Percentiles rank a stretch among this genome's conserved stretches.
Evolutionary conservation across 306 rosid genomes (phyloP).

Genomic region (Lathyrus aphaca): DNA sequence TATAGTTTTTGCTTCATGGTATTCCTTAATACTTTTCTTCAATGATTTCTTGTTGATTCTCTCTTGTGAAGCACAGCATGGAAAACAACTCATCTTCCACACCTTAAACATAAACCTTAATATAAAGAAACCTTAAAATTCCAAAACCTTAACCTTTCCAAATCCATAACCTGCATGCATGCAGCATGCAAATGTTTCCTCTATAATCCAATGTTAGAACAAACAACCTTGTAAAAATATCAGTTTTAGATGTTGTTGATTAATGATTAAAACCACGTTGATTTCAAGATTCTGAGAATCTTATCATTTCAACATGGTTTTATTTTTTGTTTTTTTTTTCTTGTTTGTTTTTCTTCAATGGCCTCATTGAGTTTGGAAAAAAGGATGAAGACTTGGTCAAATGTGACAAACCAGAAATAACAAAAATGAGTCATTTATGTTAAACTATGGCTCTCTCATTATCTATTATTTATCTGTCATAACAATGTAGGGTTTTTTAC

Average conservation of each 20-base stretch:
- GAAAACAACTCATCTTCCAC: constrained; percentile 46
- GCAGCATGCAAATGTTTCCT: constrained; percentile 13
- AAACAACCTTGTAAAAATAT: constrained; percentile 18
- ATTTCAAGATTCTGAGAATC: constrained; percentile 48
- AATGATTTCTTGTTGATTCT: constrained; percentile 26
- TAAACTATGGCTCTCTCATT: constrained; percentile 38
- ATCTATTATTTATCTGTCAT: constrained; percentile 25
- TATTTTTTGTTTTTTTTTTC: constrained; percentile 25
- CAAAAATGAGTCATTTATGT: constrained; percentile 26
- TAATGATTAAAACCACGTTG: constrained; percentile 34
- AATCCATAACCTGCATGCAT: background rate
- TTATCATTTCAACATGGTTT: constrained; percentile 24
- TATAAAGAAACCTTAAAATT: constrained; percentile 5
- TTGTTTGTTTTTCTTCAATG: constrained; percentile 42
- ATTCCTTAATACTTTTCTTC: constrained; percentile 36
- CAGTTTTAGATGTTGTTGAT: background rate
- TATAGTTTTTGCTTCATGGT: constrained; percentile 11
- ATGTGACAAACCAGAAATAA: constrained; percentile 43
- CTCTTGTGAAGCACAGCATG: constrained; percentile 38
- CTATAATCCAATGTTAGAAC: constrained; percentile 18
- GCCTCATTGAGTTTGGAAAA: constrained; percentile 37
- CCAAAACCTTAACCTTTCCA: constrained; percentile 17
- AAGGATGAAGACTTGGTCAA: constrained; percentile 52
- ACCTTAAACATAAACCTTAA: constrained; percentile 1
- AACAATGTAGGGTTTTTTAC: constrained; percentile 9